phyloP scores from a whole-genome alignment of 73 alveolate species.

The Paramecium biaurelia region DNA sequence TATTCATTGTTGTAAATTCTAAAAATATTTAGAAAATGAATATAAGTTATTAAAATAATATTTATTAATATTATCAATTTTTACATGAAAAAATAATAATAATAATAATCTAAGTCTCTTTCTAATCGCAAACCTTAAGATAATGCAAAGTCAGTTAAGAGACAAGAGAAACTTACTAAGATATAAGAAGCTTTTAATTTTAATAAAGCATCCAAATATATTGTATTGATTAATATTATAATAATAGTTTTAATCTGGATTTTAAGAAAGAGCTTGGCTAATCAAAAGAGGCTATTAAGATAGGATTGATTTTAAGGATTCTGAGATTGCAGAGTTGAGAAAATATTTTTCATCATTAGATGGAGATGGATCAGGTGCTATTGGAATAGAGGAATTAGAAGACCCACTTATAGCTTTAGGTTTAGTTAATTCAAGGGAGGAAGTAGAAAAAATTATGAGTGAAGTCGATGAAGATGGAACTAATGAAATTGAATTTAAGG shows the following conservation, averaged over 20 bases:
- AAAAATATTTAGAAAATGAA: neutral
- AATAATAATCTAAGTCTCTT: neutral
- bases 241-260: constrained; percentile 61
- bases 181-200: constrained; percentile 25
- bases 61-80: neutral
- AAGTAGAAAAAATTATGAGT: constrained; percentile 79
- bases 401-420: constrained; percentile 96
- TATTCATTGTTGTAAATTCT: neutral
- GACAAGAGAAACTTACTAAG: neutral
- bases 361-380: constrained; percentile 84
- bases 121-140: neutral
- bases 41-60: neutral
- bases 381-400: constrained; percentile 91
- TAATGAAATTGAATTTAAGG: constrained; percentile 87
- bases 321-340: constrained; percentile 66
- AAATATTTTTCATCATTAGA: constrained; percentile 79
- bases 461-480: constrained; percentile 91
- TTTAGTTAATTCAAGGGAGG: constrained; percentile 81
- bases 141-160: neutral
- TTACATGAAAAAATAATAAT: neutral
- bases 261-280: constrained; percentile 75
- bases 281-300: constrained; percentile 71
- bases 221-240: neutral
- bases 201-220: constrained; percentile 38
- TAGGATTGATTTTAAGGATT: constrained; percentile 70